Conservation (phyloP, 768 basidiomycete genomes). For the Tephrocybe sp. region DNA sequence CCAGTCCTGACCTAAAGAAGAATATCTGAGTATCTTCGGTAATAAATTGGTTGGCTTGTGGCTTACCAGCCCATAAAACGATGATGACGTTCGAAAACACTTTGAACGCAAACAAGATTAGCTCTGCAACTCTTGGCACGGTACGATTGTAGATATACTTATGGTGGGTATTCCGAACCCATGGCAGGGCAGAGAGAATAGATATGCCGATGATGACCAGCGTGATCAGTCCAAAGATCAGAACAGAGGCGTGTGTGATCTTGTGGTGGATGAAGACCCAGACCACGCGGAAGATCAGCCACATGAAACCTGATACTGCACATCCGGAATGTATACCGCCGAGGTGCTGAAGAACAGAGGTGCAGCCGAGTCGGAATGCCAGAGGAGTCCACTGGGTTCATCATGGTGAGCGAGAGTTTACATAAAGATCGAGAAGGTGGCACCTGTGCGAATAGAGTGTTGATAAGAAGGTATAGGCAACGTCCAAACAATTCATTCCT, state of each 20-base stretch:
- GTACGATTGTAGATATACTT: conserved; percentile 50
- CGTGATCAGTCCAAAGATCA: conserved; percentile 64
- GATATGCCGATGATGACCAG: conserved; percentile 60
- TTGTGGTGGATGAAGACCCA: conserved; percentile 51
- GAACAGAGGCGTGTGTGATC: conserved; percentile 51
- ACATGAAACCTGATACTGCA: conserved; percentile 70
- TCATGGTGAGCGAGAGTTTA: conserved; percentile 4
- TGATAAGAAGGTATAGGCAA: conserved; percentile 68
- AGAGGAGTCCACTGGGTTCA: conserved; percentile 44
- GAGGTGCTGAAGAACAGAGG: conserved; percentile 73
- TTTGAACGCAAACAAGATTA: no score
- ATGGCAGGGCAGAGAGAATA: conserved; percentile 70
- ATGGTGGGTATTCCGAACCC: conserved; percentile 80
- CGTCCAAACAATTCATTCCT: conserved; percentile 84
- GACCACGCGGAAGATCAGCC: conserved; percentile 66
- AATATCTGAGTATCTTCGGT: conserved; percentile 4
- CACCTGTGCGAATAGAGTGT: conserved; percentile 80
- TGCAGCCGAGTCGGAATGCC: conserved; percentile 65
- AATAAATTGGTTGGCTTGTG: conserved; percentile 7
- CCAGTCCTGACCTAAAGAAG: conserved; percentile 41
- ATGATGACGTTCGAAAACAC: conserved; percentile 81
- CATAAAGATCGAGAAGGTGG: background rate
- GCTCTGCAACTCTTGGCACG: background rate
- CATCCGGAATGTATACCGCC: conserved; percentile 88
- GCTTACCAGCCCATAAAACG: conserved; percentile 78